Conservation (phyloP, 306 rosid species). For the Elaeagnus macrophylla region DNA sequence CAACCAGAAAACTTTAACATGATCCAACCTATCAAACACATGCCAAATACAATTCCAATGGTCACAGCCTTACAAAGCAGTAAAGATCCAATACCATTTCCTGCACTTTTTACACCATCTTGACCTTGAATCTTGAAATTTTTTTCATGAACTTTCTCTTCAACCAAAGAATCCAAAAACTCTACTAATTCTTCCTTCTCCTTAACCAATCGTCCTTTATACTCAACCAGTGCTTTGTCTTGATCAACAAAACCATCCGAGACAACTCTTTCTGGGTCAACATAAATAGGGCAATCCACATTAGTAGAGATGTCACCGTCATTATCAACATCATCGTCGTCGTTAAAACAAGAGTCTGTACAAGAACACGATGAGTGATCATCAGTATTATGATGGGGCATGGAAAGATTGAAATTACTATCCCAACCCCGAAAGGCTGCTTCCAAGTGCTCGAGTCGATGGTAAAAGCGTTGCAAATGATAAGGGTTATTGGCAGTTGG, state of each 20-base stretch:
- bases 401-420: not conserved
- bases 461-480: constrained; percentile 19
- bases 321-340: constrained; percentile 23
- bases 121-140: not conserved
- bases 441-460: constrained; percentile 17
- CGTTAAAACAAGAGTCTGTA: constrained; percentile 31
- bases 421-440: constrained; percentile 15
- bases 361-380: constrained; percentile 32
- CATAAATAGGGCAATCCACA: too few species aligned
- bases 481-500: constrained; percentile 19
- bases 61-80: constrained; percentile 27
- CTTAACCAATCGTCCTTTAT: not conserved
- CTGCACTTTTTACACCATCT: not conserved
- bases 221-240: not conserved
- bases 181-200: not conserved
- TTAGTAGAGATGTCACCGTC: not conserved
- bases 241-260: not conserved
- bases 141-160: not conserved
- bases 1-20: constrained; percentile 24
- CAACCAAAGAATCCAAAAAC: constrained; percentile 9
- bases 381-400: constrained; percentile 4
- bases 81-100: constrained; percentile 1
- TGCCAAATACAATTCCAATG: constrained; percentile 36
- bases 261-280: constrained; percentile 3
- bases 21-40: constrained; percentile 29